Evolutionary conservation across 2,329 filamentous ascomycete genomes (phyloP).

Genomic region (Talaromyces sp.): DNA sequence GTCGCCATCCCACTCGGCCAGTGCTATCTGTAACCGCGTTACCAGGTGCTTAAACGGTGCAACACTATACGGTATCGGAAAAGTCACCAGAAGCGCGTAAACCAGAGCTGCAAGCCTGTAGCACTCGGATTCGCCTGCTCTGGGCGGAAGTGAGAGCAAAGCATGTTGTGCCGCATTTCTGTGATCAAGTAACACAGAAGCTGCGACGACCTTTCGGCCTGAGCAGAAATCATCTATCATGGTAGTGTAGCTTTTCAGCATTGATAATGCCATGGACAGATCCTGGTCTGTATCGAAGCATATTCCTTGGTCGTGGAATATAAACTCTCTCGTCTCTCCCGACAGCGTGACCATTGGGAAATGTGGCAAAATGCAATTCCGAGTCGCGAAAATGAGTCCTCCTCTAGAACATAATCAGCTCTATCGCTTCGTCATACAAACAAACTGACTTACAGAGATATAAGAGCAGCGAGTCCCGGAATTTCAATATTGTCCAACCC

Average conservation of each 20-base stretch:
- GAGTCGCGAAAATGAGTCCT: background rate
- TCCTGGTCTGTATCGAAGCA: background rate
- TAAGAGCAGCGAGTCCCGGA: background rate
- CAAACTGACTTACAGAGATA: background rate
- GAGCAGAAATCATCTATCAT: conserved; percentile 2
- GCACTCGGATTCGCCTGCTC: background rate
- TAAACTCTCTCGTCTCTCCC: background rate
- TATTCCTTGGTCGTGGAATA: background rate
- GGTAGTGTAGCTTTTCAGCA: background rate
- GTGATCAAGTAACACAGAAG: conserved; percentile 1
- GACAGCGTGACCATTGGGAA: background rate
- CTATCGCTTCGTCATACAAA: background rate
- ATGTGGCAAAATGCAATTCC: background rate
- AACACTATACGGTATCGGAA: conserved; percentile 4
- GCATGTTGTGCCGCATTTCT: conserved; percentile 4
- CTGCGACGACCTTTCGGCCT: background rate
- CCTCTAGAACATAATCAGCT: background rate
- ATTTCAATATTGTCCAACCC: background rate
- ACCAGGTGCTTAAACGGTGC: conserved; percentile 1
- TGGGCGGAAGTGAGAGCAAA: conserved; percentile 1
- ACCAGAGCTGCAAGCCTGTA: background rate
- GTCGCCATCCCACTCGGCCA: background rate
- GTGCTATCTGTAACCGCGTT: background rate
- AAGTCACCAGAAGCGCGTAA: conserved; percentile 1
- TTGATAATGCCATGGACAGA: background rate